These are phyloP conservation scores for Oryza meridionalis DNA, from an alignment of 176 grass and related monocot genomes.

Conservation along the genomic window DNA sequence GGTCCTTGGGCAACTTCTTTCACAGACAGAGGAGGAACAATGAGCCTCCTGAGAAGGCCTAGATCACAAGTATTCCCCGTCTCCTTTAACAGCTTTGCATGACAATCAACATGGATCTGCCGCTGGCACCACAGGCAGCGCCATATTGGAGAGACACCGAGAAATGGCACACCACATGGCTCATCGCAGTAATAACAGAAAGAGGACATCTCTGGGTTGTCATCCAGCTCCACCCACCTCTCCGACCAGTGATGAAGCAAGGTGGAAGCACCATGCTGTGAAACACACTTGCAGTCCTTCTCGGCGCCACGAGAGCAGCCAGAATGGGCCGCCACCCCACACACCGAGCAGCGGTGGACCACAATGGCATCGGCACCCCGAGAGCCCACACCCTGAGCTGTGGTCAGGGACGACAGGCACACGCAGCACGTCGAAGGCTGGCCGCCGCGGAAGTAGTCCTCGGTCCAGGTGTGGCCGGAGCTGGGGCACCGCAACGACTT, in stretches of 20 bases:
- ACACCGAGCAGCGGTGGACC: conserved; percentile 66
- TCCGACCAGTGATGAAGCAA: conserved; percentile 94
- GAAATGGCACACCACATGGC: conserved; percentile 64
- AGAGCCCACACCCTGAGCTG: conserved; percentile 22
- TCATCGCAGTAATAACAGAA: conserved; percentile 88
- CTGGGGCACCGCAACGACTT: conserved; percentile 59
- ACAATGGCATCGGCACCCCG: background rate
- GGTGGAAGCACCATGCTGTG: conserved; percentile 57
- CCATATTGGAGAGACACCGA: conserved; percentile 88
- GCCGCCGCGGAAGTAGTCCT: conserved; percentile 41
- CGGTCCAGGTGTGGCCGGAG: conserved; percentile 69
- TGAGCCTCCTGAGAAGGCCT: conserved; percentile 63
- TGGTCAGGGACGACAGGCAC: conserved; percentile 54
- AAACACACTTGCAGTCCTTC: conserved; percentile 80
- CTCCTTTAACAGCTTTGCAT: conserved; percentile 70
- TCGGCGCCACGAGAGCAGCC: conserved; percentile 46
- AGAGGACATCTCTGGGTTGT: conserved; percentile 57
- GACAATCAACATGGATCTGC: conserved; percentile 85
- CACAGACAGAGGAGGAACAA: conserved; percentile 80
- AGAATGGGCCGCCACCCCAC: conserved; percentile 63
- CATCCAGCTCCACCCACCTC: conserved; percentile 72
- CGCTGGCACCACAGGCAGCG: conserved; percentile 87
- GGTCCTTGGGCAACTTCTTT: conserved; percentile 60
- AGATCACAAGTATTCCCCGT: conserved; percentile 71
- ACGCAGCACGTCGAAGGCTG: conserved; percentile 76